Percentiles rank a stretch among this genome's conserved stretches.
phyloP scores from a whole-genome alignment of 208 protist species.

The Leishmania tarentolae region DNA sequence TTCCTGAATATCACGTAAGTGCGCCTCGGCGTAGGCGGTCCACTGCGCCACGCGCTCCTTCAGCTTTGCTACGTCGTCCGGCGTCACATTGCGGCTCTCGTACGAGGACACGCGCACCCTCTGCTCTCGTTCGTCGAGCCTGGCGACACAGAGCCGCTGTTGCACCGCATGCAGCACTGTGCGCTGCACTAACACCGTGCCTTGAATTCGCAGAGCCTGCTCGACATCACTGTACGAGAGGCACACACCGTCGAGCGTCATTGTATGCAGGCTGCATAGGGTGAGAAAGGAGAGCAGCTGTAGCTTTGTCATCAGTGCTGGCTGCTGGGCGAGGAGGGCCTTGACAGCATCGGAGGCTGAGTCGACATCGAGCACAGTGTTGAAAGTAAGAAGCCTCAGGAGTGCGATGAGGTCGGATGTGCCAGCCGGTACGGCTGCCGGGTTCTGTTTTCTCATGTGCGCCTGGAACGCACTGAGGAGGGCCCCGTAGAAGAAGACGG shows the following conservation, averaged over 20 bases:
- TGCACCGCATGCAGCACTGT: constrained; percentile 50
- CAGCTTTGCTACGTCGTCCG: constrained; percentile 32
- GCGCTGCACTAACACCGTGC: constrained; percentile 37
- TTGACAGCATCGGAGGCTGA: constrained; percentile 10
- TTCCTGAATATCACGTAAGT: constrained; percentile 40
- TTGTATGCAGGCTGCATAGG: constrained; percentile 26
- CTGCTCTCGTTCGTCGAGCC: constrained; percentile 44
- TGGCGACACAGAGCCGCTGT: constrained; percentile 43
- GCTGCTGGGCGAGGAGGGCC: constrained; percentile 23
- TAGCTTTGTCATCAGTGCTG: constrained; percentile 31
- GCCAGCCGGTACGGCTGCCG: not conserved
- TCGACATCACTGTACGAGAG: constrained; percentile 38
- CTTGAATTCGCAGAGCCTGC: constrained; percentile 17
- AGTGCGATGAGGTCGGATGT: constrained; percentile 13
- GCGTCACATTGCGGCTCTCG: constrained; percentile 41
- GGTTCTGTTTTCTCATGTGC: constrained; percentile 3
- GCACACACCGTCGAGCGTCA: constrained; percentile 10
- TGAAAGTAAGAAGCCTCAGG: constrained; percentile 27
- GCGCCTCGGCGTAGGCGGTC: constrained; percentile 30
- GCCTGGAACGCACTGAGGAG: constrained; percentile 29
- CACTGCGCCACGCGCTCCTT: constrained; percentile 39
- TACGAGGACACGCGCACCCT: constrained; percentile 45
- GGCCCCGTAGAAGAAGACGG: constrained; percentile 55
- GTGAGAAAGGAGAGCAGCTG: constrained; percentile 49
- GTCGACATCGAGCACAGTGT: constrained; percentile 7